Evolutionary conservation across 805 yeast species (phyloP).

Genomic region (Pichia exigua): DNA sequence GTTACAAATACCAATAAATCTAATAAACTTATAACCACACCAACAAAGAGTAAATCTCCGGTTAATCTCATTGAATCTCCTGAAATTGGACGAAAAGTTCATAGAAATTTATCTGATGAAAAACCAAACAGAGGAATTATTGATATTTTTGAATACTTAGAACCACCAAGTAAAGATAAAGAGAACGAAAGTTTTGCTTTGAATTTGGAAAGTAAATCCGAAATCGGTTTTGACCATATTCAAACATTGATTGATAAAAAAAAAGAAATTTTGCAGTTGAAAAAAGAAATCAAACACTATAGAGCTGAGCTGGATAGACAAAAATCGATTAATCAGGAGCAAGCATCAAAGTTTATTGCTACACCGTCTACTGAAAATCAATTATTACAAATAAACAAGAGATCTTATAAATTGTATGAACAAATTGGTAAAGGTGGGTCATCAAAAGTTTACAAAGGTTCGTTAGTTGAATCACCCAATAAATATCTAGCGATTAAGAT

Average conservation of each 20-base stretch:
- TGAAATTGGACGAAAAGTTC: constrained; percentile 19
- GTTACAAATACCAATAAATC: background rate
- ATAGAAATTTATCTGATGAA: constrained; percentile 15
- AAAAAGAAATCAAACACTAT: constrained; percentile 16
- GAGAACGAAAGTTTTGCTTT: background rate
- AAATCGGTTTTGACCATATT: constrained; percentile 1
- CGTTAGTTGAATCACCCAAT: constrained; percentile 36
- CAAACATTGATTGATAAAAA: constrained; percentile 5
- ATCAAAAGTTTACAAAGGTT: constrained; percentile 70
- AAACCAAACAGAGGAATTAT: constrained; percentile 9
- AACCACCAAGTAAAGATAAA: background rate
- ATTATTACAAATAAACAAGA: constrained; percentile 41
- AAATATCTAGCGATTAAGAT: constrained; percentile 63
- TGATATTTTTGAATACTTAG: constrained; percentile 9
- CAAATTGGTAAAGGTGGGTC: constrained; percentile 87
- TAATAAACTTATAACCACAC: background rate
- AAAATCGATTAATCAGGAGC: background rate
- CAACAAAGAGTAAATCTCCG: background rate
- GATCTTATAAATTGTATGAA: constrained; percentile 65
- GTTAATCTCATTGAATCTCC: constrained; percentile 16
- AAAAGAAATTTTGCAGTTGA: constrained; percentile 10
- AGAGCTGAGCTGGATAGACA: constrained; percentile 14
- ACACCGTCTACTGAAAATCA: constrained; percentile 1
- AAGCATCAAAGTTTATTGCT: background rate
- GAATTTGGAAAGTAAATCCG: background rate